A percentile compares a stretch with the other conserved stretches of the same genome.
Evolutionary conservation across 164 flowering plant species (phyloP).

Genomic region (Stephania yunnanensis): DNA sequence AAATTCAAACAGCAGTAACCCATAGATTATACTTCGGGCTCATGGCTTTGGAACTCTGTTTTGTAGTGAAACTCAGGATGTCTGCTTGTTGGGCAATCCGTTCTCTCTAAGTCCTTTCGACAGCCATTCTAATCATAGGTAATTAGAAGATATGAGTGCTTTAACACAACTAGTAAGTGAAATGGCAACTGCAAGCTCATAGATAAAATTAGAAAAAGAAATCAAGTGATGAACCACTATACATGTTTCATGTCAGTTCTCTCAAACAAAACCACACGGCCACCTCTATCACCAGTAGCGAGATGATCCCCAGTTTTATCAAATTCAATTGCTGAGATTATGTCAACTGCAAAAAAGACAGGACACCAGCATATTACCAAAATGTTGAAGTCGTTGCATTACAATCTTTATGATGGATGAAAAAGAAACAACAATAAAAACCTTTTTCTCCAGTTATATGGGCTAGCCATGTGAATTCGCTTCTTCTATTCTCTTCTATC

Average conservation of each 20-base stretch:
- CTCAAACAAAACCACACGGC: constrained; percentile 94
- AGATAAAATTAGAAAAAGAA: background rate
- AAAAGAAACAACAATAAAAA: background rate
- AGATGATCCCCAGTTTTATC: constrained; percentile 96
- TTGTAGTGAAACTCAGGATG: constrained; percentile 98
- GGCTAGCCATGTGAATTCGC: no score
- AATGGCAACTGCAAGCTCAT: background rate
- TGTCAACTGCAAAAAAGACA: constrained; percentile 65
- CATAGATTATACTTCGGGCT: constrained; percentile 71
- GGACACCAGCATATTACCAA: background rate
- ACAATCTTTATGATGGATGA: background rate
- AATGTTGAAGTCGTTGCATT: background rate
- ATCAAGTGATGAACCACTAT: constrained; percentile 13
- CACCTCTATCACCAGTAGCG: constrained; percentile 99
- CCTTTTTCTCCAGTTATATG: no score
- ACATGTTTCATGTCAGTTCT: constrained; percentile 86
- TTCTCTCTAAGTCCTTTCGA: constrained; percentile 74
- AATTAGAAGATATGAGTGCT: constrained; percentile 11
- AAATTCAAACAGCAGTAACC: background rate
- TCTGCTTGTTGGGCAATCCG: constrained; percentile 59
- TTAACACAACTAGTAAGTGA: background rate
- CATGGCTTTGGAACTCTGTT: constrained; percentile 99
- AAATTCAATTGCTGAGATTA: constrained; percentile 96
- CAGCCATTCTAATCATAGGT: constrained; percentile 45
- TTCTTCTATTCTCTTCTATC: no score